Evolutionary conservation across 179 eudicot genomes (phyloP).

Genomic region (Beta corolliflora): DNA sequence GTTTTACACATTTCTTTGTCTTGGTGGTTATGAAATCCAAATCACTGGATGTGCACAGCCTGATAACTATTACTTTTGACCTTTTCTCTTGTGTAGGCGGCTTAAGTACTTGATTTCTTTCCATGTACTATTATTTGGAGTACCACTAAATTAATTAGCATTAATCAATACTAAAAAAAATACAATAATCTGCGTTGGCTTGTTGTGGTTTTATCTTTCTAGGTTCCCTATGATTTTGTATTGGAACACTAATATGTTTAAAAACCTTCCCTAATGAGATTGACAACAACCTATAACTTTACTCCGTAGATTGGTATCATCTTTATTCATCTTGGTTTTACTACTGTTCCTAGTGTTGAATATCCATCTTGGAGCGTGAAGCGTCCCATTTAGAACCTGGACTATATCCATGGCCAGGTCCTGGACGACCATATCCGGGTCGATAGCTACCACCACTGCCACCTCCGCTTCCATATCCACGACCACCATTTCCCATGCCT

Average conservation of each 20-base stretch:
- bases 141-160: not conserved
- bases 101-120: not conserved
- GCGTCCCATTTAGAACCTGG: slow-evolving; percentile 11
- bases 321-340: slow-evolving; percentile 4
- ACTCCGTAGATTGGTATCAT: not conserved
- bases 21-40: slow-evolving; percentile 4
- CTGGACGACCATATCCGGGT: slow-evolving; percentile 14
- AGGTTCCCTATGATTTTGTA: not conserved
- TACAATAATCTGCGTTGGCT: not conserved
- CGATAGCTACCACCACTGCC: slow-evolving; percentile 25
- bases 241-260: too few relatives aligned
- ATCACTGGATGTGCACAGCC: not conserved
- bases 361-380: slow-evolving; percentile 14
- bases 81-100: not conserved
- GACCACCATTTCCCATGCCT: slow-evolving; percentile 30
- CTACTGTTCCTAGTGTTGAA: slow-evolving; percentile 4
- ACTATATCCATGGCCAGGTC: slow-evolving; percentile 1
- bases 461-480: slow-evolving; percentile 22
- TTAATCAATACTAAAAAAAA: not conserved
- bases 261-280: not conserved
- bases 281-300: not conserved
- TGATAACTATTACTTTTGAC: slow-evolving; percentile 3
- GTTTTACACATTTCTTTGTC: not conserved
- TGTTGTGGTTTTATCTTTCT: not conserved
- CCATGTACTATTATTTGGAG: not conserved